phyloP scores from a whole-genome alignment of 2,329 filamentous ascomycete species.

The Ceratocystis colombiana region DNA sequence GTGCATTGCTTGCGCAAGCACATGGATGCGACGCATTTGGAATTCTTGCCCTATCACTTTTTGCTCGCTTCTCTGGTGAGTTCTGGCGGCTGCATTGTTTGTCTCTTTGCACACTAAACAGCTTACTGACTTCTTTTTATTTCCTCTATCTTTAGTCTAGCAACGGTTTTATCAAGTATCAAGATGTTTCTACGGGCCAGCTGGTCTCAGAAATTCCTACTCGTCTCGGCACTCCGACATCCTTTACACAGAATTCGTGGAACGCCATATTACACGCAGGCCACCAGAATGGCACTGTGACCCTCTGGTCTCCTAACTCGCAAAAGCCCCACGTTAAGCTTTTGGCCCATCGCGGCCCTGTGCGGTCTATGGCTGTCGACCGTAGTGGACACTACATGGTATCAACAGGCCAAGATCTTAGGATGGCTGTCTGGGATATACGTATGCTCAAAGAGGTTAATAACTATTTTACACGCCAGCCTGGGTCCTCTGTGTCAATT shows the following conservation, averaged over 20 bases:
- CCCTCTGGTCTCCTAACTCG: conserved; percentile 90
- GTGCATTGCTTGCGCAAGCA: conserved; percentile 85
- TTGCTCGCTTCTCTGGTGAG: conserved; percentile 74
- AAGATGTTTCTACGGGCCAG: conserved; percentile 87
- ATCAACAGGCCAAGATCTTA: conserved; percentile 75
- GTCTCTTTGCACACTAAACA: not conserved
- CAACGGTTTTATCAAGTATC: conserved; percentile 80
- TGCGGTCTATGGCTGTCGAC: conserved; percentile 75
- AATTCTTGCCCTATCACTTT: conserved; percentile 95
- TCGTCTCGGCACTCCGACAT: conserved; percentile 69
- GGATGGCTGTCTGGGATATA: conserved; percentile 94
- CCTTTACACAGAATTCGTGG: conserved; percentile 77
- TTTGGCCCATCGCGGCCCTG: conserved; percentile 78
- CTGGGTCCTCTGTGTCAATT: conserved; percentile 73
- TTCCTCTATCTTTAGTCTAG: conserved; percentile 46
- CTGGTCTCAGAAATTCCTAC: conserved; percentile 79
- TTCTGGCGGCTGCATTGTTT: conserved; percentile 26
- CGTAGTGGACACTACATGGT: conserved; percentile 93
- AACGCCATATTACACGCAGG: conserved; percentile 89
- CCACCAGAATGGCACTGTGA: conserved; percentile 90
- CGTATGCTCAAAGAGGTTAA: conserved; percentile 89
- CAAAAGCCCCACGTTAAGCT: conserved; percentile 81
- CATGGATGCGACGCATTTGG: conserved; percentile 82
- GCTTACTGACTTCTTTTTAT: not conserved
- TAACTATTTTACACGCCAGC: conserved; percentile 73